Percentiles rank a stretch among this genome's conserved stretches.
Evolutionary conservation across 495 filamentous ascomycete species (phyloP).

Genomic region (Neurospora sp.): DNA sequence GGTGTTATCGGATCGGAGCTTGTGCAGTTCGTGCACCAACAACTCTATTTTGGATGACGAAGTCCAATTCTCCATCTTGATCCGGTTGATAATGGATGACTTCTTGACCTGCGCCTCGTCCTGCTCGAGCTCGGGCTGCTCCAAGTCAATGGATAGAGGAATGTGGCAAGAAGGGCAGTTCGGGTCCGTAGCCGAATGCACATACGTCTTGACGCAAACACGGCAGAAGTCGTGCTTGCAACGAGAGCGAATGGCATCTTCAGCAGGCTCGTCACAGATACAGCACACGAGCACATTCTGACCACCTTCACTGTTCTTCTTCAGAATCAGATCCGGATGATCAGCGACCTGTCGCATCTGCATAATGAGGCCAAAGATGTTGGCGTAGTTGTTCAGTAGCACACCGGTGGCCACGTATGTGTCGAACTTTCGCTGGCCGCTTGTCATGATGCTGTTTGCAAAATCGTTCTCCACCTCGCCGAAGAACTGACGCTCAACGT

Average conservation of each 20-base stretch:
- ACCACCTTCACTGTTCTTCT: slow-evolving; percentile 72
- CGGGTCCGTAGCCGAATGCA: slow-evolving; percentile 60
- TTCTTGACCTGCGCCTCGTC: slow-evolving; percentile 78
- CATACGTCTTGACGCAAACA: slow-evolving; percentile 73
- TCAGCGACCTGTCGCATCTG: slow-evolving; percentile 96
- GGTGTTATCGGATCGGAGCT: slow-evolving; percentile 76
- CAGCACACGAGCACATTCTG: slow-evolving; percentile 86
- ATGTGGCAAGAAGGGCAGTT: slow-evolving; percentile 94
- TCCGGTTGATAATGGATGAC: slow-evolving; percentile 91
- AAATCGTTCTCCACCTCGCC: slow-evolving; percentile 92
- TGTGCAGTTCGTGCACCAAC: slow-evolving; percentile 84
- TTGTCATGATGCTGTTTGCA: slow-evolving; percentile 89
- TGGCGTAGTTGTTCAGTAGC: slow-evolving; percentile 93
- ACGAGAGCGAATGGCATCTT: slow-evolving; percentile 82
- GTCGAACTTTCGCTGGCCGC: slow-evolving; percentile 75
- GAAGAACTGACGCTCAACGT: slow-evolving; percentile 88
- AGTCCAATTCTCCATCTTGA: slow-evolving; percentile 95
- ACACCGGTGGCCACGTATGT: slow-evolving; percentile 93
- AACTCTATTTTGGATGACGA: slow-evolving; percentile 97
- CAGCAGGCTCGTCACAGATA: slow-evolving; percentile 91
- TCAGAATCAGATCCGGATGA: slow-evolving; percentile 87
- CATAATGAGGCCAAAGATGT: slow-evolving; percentile 83
- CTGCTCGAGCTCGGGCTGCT: slow-evolving; percentile 87
- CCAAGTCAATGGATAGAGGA: slow-evolving; percentile 75
- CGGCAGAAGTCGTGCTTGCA: slow-evolving; percentile 97